Base-by-base conservation (phyloP, 352 stramenopile genomes). In the Phytophthora sp. region DNA sequence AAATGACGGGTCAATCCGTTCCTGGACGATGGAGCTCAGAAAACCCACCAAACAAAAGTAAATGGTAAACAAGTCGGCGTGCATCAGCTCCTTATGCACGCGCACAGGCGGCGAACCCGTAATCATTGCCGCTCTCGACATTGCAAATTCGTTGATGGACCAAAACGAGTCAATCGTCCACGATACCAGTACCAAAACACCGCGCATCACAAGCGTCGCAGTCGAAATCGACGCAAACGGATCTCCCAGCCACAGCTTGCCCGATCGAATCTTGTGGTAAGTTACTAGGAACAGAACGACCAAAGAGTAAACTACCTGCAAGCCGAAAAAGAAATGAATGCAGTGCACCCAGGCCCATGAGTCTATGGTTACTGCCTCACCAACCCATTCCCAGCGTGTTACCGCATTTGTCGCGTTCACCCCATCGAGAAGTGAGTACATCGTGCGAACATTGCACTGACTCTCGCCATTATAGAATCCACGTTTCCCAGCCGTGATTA, bases 161-260 rank as follows among this genome's bases (percentile, higher is more conserved):
- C 74, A 82, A 39, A 78, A 80, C 9, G 35, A 55, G 26, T 71
- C 56, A 0, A 74, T 12, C 20, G 52, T 35, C 71, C 74, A 82
- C 1, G 68, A 71, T 1, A 69, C 7, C 1, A 80, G 31, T 12
- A 80, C 51, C 21, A 76, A 13, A n/a, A 71, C 16, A 15, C 67
- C 64, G 0, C 63, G 58, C 23, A 69, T 16, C 6, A 71, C 46
- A 0, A 78, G 57, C 2, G 51, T 70, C 13, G 57, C 47, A 2
- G 52, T 69, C 8, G 68, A 80, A 30, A 76, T 61, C 11, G 71
- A 63, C 8, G 74, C 68, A 29, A 82, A 82, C 0, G 74, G 71
- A 30, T 77, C 74, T 15, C 74, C 71, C 16, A 82, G 41, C 74
- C 74, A 82, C 8, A 80, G 13, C 20, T 79, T 80, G 18, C 74